Base-by-base conservation (phyloP, 192 early-diverging fungal genomes). In the Backusella sp. region DNA sequence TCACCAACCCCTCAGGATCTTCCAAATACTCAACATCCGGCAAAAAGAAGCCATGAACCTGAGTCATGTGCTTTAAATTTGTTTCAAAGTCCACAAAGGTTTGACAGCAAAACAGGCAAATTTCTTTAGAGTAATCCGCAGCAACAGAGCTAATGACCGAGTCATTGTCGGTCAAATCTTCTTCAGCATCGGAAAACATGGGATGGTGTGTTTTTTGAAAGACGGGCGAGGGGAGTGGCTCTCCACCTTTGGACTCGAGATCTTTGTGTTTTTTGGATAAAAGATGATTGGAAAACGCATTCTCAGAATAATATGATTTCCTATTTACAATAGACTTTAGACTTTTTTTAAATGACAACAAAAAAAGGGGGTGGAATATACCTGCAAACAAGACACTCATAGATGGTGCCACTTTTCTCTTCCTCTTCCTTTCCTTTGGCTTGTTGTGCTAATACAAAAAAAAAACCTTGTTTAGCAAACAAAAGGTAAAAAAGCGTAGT, bases 231-330 rank as follows among this genome's bases (percentile, higher is more conserved):
- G 69, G 59, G 73, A 34, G 39, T 7, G 41, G 23, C 30, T 26
- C 36, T 21, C 35, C 32, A 6, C 15, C 28, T 59, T 85, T 88
- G 6, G 77, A 81, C 80, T 93, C 92, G 2, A 82, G 79, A 74
- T 98, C 96, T 84, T 93, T 92, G 90, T 99, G 98, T 83, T 97
- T 98, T 82, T 95, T 96, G 65, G 95, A 96, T 26, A 82, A 80
- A 42, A 97, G 68, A 80, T 99, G 98, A 82, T 96, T 98, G 62
- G 89, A 86, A 80, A 93, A 97, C 0, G 92, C 93, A 77, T 98
- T 96, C 76, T 97, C 91, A 23, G 94, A 74, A n/a, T 41, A 23
- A 42, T 77, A 82, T 3, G 73, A 71, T 65, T 82, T 82, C 35
- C 80, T 81, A 30, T 19, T 30, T 9, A 39, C 5, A 41, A 41